Percentiles rank a stretch among this genome's conserved stretches.
These are phyloP conservation scores for Lathyrus aphaca DNA, from an alignment of 306 rosid species.

Conservation along the genomic window DNA sequence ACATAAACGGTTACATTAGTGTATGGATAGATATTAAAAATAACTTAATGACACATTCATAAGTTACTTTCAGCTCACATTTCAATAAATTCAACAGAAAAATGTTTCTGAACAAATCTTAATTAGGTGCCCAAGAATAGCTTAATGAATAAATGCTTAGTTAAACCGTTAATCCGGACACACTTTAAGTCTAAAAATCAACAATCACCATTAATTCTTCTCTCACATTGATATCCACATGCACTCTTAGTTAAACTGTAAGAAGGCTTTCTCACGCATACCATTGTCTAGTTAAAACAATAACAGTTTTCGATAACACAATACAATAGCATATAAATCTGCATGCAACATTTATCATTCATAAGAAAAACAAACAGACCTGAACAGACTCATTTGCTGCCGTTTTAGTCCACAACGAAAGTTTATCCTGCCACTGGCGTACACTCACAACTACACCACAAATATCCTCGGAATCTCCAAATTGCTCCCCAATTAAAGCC, in stretches of 20 bases:
- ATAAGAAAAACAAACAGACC: constrained; percentile 51
- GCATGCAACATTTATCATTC: background rate
- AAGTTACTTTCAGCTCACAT: background rate
- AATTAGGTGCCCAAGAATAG: background rate
- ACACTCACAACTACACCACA: constrained; percentile 97
- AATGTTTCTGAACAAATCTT: background rate
- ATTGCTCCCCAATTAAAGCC: constrained; percentile 97
- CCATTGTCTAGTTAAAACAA: background rate
- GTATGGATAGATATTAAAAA: background rate
- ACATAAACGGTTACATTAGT: background rate
- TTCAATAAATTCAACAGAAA: background rate
- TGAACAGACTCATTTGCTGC: constrained; percentile 95
- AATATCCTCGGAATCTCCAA: constrained; percentile 86
- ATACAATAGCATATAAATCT: constrained; percentile 14
- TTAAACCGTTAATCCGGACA: background rate
- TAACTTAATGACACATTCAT: background rate
- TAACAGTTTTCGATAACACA: background rate
- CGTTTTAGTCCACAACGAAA: constrained; percentile 91
- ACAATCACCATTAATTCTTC: background rate
- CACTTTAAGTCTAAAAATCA: background rate
- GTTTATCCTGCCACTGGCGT: constrained; percentile 90
- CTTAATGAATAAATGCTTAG: background rate
- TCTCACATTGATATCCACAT: background rate
- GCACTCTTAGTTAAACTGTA: background rate
- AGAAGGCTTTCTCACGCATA: background rate